A percentile compares a stretch with the other conserved stretches of the same genome.
Conservation (phyloP, 192 early-diverging fungal genomes). For the Chytriomyces sp. region DNA sequence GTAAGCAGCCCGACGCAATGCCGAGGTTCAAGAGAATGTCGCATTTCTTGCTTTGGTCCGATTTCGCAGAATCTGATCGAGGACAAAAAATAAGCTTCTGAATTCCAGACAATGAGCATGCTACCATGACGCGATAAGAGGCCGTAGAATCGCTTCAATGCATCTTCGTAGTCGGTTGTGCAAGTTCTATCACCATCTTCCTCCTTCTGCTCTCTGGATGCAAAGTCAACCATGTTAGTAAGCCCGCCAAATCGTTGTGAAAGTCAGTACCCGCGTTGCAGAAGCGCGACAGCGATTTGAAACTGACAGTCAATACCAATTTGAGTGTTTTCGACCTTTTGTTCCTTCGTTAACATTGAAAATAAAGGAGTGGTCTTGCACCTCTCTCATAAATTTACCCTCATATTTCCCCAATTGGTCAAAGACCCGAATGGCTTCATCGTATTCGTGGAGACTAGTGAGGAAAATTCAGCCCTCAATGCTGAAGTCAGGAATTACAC, state of each 20-base stretch:
- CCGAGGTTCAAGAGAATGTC: slow-evolving; percentile 23
- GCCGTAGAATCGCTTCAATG: neutral
- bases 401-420: neutral
- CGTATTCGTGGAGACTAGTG: slow-evolving; percentile 4
- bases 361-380: neutral
- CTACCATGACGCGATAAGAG: neutral
- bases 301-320: neutral
- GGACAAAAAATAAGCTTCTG: neutral
- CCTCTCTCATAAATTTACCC: neutral
- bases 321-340: slow-evolving; percentile 2
- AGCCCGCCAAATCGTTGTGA: neutral
- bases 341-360: neutral
- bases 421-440: slow-evolving; percentile 9
- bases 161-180: neutral
- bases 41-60: neutral
- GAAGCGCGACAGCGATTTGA: slow-evolving; percentile 4
- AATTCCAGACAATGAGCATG: neutral
- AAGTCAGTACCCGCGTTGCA: slow-evolving; percentile 10
- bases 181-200: slow-evolving; percentile 1
- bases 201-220: slow-evolving; percentile 6
- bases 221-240: neutral
- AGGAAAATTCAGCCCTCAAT: neutral
- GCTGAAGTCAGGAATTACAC: neutral
- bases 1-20: neutral
- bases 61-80: neutral